Conservation (phyloP, 2,329 filamentous ascomycete species). For the Colletotrichum sansevieriae region DNA sequence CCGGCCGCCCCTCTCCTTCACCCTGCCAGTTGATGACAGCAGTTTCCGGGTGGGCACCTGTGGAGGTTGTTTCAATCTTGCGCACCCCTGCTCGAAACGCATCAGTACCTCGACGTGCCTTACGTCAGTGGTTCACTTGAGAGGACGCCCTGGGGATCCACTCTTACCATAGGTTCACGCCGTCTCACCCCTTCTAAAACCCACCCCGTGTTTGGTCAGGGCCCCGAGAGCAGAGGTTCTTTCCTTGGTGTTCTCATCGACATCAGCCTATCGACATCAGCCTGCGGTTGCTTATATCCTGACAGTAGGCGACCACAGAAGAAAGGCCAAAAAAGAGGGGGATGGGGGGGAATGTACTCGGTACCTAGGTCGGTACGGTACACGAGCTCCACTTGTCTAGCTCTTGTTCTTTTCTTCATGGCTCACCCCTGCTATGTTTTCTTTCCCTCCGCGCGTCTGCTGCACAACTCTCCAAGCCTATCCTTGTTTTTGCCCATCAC, state of each 20-base stretch:
- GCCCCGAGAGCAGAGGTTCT: conserved; percentile 19
- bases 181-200: not conserved
- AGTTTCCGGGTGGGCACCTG: conserved; percentile 29
- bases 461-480: conserved; percentile 2
- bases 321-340: not conserved
- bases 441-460: not conserved
- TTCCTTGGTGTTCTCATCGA: conserved; percentile 36
- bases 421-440: not conserved
- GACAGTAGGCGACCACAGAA: not conserved
- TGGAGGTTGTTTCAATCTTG: conserved; percentile 42
- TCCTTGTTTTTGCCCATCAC: not conserved
- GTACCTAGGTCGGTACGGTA: not conserved
- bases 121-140: conserved; percentile 41
- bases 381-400: not conserved
- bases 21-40: conserved; percentile 40
- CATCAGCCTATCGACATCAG: conserved; percentile 16
- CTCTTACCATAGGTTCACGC: conserved; percentile 3
- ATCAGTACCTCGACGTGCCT: conserved; percentile 38
- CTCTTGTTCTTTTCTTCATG: conserved; percentile 6
- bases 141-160: conserved; percentile 23
- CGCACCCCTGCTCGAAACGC: conserved; percentile 41
- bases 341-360: not conserved
- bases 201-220: conserved; percentile 2
- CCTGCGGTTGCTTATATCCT: conserved; percentile 37
- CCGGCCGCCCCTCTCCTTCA: not conserved